These are phyloP conservation scores for Papiliotrema laurentii DNA, from an alignment of 1,284 basidiomycete genomes.

Conservation along the genomic window DNA sequence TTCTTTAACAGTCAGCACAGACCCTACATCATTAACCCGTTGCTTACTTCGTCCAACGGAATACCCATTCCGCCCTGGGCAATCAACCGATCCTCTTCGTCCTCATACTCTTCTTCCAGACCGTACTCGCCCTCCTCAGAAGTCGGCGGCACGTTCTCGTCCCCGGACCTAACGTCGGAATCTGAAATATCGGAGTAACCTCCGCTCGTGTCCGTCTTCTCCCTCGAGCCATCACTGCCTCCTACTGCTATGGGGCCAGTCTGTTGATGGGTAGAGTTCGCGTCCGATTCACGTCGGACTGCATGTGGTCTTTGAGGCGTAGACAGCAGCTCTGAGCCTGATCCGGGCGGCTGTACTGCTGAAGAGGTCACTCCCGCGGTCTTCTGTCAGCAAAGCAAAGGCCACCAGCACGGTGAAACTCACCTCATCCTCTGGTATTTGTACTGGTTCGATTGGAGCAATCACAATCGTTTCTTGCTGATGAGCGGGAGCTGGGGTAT, in stretches of 20 bases:
- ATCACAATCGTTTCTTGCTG: conserved; percentile 24
- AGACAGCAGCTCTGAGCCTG: conserved; percentile 49
- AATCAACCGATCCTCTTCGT: conserved; percentile 75
- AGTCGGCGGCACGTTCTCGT: conserved; percentile 52
- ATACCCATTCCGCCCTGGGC: conserved; percentile 76
- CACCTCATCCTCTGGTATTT: conserved; percentile 38
- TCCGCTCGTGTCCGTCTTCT: conserved; percentile 29
- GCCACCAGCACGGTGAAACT: conserved; percentile 4
- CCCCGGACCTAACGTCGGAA: conserved; percentile 37
- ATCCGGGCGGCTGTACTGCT: conserved; percentile 66
- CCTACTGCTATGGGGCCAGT: not conserved
- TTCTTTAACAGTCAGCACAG: conserved; percentile 55
- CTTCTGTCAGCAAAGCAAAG: conserved; percentile 42
- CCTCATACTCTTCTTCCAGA: conserved; percentile 56
- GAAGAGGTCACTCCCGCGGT: conserved; percentile 64
- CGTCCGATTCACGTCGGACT: conserved; percentile 32
- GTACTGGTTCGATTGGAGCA: conserved; percentile 31
- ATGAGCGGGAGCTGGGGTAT: not conserved
- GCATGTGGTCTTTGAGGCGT: conserved; percentile 26
- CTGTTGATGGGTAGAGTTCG: not conserved
- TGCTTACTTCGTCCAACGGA: conserved; percentile 66
- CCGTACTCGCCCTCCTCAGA: conserved; percentile 45
- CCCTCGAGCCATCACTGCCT: conserved; percentile 11
- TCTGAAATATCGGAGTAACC: conserved; percentile 37
- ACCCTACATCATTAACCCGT: not conserved